Evolutionary conservation across 352 stramenopile species (phyloP).

Genomic region (Phytopythium litorale): DNA sequence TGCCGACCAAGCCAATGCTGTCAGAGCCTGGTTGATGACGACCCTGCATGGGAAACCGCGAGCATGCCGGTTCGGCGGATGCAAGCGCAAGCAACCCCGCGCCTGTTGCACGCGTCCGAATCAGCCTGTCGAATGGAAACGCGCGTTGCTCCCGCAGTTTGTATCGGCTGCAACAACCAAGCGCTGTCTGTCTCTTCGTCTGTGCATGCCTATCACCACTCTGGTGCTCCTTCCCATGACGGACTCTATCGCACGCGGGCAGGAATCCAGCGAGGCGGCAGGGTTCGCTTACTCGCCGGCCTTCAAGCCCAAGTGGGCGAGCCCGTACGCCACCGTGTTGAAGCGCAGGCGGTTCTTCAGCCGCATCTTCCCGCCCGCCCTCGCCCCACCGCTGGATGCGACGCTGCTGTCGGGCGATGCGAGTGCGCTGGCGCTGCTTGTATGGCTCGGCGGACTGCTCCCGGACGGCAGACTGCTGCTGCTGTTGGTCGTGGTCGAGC

Average conservation of each 20-base stretch:
- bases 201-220: too few species aligned
- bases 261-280: neutral
- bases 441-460: slow-evolving; percentile 2
- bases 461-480: slow-evolving; percentile 3
- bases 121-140: slow-evolving; percentile 1
- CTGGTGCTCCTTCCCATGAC: neutral
- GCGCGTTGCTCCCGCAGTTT: neutral
- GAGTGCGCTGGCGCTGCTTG: slow-evolving; percentile 3
- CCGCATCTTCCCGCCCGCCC: slow-evolving; percentile 18
- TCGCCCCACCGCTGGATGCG: neutral
- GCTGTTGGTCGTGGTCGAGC: neutral
- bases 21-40: neutral
- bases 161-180: neutral
- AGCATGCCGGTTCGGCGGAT: neutral
- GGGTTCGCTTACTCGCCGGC: slow-evolving; percentile 21
- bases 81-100: neutral
- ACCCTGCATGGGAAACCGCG: neutral
- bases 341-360: slow-evolving; percentile 75
- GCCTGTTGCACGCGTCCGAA: neutral
- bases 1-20: neutral
- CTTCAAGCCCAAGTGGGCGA: slow-evolving; percentile 52
- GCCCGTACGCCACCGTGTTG: slow-evolving; percentile 66
- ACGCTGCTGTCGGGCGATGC: neutral
- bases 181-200: too few species aligned
- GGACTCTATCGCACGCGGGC: neutral